Percentiles rank a stretch among this genome's conserved stretches.
Evolutionary conservation across 164 flowering plant genomes (phyloP).

Genomic region (Magnolia kwangsiensis): DNA sequence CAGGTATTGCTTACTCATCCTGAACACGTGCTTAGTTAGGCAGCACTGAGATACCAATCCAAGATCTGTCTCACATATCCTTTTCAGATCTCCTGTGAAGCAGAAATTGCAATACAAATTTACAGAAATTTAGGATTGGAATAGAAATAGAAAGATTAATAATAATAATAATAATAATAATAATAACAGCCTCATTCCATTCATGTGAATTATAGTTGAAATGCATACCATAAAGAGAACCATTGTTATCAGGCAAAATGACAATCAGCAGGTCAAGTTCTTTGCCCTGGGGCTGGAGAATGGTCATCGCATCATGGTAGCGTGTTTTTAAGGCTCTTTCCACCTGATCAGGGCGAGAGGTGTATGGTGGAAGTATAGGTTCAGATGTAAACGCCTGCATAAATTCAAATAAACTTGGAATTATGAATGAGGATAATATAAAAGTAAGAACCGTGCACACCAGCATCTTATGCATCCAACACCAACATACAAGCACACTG

Average conservation of each 20-base stretch:
- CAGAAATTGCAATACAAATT: not conserved
- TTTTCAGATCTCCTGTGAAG: conserved; percentile 66
- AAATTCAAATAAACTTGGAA: not conserved
- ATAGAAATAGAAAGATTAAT: not conserved
- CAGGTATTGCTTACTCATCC: conserved; percentile 72
- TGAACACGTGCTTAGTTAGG: conserved; percentile 71
- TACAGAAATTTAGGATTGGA: not conserved
- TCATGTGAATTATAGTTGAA: not conserved
- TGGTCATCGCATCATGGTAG: conserved; percentile 66
- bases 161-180: no score
- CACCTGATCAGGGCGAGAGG: conserved; percentile 75
- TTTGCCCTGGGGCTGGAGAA: conserved; percentile 48
- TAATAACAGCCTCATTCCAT: not conserved
- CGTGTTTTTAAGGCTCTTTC: conserved; percentile 62
- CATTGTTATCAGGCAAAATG: conserved; percentile 80
- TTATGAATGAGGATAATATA: not conserved
- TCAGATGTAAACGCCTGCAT: conserved; percentile 50
- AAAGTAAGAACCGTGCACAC: not conserved
- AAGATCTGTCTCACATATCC: conserved; percentile 95
- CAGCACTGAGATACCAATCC: conserved; percentile 94
- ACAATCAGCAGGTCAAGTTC: conserved; percentile 76
- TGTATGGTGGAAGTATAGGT: conserved; percentile 51
- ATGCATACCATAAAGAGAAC: conserved; percentile 76
- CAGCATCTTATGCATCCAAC: not conserved
- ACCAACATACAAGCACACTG: not conserved